phyloP scores from a whole-genome alignment of 306 rosid species.

The Lupinus albus region DNA sequence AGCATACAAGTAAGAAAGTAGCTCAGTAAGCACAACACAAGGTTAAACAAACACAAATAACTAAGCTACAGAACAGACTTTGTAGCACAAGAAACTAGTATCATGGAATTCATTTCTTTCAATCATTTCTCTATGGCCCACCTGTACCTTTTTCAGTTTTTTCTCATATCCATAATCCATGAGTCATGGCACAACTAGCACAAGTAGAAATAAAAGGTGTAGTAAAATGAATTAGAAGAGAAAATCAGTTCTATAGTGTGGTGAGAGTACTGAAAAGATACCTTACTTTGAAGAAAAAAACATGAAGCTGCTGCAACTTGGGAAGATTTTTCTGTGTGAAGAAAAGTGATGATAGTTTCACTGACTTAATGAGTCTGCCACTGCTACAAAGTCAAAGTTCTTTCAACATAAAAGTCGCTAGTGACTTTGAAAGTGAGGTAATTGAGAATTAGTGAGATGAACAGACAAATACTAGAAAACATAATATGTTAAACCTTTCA shows the following conservation, averaged over 20 bases:
- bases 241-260: conserved; percentile 40
- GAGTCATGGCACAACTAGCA: conserved; percentile 35
- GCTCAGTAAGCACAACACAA: conserved; percentile 48
- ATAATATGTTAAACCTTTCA: too few relatives aligned
- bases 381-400: neutral
- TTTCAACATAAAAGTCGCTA: neutral
- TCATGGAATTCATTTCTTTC: conserved; percentile 36
- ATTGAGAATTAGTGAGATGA: neutral
- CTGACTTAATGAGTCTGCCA: neutral
- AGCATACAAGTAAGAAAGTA: conserved; percentile 54
- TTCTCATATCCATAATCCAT: conserved; percentile 52
- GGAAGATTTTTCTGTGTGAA: neutral
- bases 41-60: conserved; percentile 37
- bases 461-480: too few relatives aligned
- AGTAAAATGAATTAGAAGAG: conserved; percentile 50
- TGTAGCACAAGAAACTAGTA: conserved; percentile 32
- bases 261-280: conserved; percentile 30
- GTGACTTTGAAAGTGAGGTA: neutral
- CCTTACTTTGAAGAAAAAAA: conserved; percentile 22
- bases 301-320: conserved; percentile 38
- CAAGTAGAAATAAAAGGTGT: conserved; percentile 49
- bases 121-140: conserved; percentile 25
- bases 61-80: conserved; percentile 36
- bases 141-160: conserved; percentile 39
- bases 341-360: neutral